Evolutionary conservation across 2,329 filamentous ascomycete species (phyloP).

Genomic region (Cladosporium sp.): DNA sequence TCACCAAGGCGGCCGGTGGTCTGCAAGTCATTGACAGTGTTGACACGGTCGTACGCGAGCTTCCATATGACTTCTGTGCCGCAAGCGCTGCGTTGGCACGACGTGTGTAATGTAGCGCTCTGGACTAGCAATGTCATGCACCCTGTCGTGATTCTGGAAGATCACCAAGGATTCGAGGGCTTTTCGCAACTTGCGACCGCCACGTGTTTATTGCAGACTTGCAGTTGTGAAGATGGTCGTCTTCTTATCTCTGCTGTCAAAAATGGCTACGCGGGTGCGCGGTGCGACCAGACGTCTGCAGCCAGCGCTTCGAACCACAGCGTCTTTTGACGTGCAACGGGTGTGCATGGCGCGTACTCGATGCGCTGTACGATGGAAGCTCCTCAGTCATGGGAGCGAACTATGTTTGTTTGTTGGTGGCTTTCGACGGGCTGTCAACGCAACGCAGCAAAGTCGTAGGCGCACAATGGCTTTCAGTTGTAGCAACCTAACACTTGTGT

Average conservation of each 20-base stretch:
- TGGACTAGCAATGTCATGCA: slow-evolving; percentile 4
- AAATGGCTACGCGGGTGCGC: slow-evolving; percentile 4
- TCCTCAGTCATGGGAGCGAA: not conserved
- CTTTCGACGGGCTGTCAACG: not conserved
- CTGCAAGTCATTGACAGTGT: not conserved
- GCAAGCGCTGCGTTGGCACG: slow-evolving; percentile 1
- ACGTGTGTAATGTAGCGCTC: slow-evolving; percentile 7
- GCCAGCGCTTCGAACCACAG: not conserved
- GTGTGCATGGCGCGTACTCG: not conserved
- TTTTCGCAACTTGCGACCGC: not conserved
- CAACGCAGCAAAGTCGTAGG: not conserved
- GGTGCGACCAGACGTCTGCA: not conserved
- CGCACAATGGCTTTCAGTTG: not conserved
- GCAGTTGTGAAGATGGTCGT: slow-evolving; percentile 1
- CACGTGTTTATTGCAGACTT: not conserved
- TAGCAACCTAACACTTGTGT: not conserved
- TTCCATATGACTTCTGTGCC: slow-evolving; percentile 4
- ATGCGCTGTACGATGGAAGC: slow-evolving; percentile 2
- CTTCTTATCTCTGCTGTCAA: not conserved
- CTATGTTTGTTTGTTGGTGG: not conserved
- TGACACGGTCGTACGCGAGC: not conserved
- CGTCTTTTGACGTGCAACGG: slow-evolving; percentile 4
- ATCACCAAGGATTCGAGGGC: not conserved
- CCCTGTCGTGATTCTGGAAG: slow-evolving; percentile 6
- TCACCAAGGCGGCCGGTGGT: not conserved